Evolutionary conservation across 2,329 filamentous ascomycete genomes (phyloP), one percentile per base, ranked within the genome.

Genomic region (Drechmeria coniospora): DNA sequence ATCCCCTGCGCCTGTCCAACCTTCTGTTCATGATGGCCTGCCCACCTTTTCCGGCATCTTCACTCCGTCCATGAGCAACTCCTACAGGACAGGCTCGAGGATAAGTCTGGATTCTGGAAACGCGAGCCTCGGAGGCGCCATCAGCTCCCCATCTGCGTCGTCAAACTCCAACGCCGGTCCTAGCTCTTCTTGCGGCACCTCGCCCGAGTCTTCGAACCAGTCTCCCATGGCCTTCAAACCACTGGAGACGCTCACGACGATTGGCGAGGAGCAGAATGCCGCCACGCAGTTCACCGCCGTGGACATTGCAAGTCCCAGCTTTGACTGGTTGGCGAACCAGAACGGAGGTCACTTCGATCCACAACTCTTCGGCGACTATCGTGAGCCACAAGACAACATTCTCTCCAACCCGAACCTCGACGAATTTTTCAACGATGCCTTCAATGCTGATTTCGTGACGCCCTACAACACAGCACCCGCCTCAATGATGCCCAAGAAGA

Each of bases 281-380:
- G 36, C 53, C 27, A 32, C 39, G 1, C 45, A 51, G 13, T 49
- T 53, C 27, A 35, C 41, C 23, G 45, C 52, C 15, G 28, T 49
- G 3, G 50, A 54, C 15, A 38, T 68, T 29, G 62, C 65, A 36
- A 52, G 61, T 32, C 63, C 59, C 39, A 68, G 69, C 39, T 63
- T 83, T 41, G 76, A 81, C 47, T 86, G 78, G 70, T 61, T 90
- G 27, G 68, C 74, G 21, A 75, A 78, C 42, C 80, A 92, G 48
- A 87, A 84, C 42, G 76, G 77, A 32, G 81, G 81, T 31, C 74
- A 79, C 37, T 94, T 95, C 43, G 86, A 95, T 36, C 87, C 90
- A 0, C 74, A 90, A 30, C 63, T 95, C 4, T 95, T 94, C 50
- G 81, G 79, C 29, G 81, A 84, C 41, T 95, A 94, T 54, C 76